Percentiles rank a stretch among this genome's conserved stretches.
These are phyloP conservation scores for Cyberlindnera lachancei DNA, from an alignment of 805 yeast species.

Conservation along the genomic window DNA sequence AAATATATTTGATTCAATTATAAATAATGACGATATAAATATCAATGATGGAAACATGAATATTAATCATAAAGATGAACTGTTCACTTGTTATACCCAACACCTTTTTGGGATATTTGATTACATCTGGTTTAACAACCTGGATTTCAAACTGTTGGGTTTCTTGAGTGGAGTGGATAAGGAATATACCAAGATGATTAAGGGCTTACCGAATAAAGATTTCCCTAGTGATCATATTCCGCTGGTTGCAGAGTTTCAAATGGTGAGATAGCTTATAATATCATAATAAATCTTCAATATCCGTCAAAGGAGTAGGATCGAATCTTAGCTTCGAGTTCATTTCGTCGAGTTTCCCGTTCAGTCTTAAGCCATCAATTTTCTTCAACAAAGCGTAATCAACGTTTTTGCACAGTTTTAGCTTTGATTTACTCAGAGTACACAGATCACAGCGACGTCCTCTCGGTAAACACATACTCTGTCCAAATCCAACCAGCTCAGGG, in stretches of 20 bases:
- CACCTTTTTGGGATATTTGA: constrained; percentile 47
- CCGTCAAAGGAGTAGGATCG: constrained; percentile 31
- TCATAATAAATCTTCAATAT: constrained; percentile 27
- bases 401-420: constrained; percentile 51
- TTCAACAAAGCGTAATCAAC: constrained; percentile 40
- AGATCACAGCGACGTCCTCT: constrained; percentile 63
- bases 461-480: constrained; percentile 80
- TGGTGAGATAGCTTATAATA: constrained; percentile 1
- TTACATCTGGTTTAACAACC: constrained; percentile 45
- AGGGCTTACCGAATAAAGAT: constrained; percentile 47
- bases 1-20: constrained; percentile 24
- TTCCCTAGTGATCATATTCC: constrained; percentile 39
- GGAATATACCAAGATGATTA: constrained; percentile 23
- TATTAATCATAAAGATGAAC: no score
- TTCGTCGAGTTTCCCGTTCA: constrained; percentile 11
- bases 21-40: constrained; percentile 9
- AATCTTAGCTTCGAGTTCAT: constrained; percentile 32
- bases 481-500: constrained; percentile 86
- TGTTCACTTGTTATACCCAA: constrained; percentile 39
- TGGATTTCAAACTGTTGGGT: constrained; percentile 31
- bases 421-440: constrained; percentile 47
- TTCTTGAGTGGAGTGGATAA: constrained; percentile 46
- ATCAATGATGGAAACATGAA: no score
- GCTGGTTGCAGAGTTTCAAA: constrained; percentile 19
- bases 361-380: constrained; percentile 21